Base-by-base conservation (phyloP, 148 eudicot genomes). In the Spergularia bocconei region DNA sequence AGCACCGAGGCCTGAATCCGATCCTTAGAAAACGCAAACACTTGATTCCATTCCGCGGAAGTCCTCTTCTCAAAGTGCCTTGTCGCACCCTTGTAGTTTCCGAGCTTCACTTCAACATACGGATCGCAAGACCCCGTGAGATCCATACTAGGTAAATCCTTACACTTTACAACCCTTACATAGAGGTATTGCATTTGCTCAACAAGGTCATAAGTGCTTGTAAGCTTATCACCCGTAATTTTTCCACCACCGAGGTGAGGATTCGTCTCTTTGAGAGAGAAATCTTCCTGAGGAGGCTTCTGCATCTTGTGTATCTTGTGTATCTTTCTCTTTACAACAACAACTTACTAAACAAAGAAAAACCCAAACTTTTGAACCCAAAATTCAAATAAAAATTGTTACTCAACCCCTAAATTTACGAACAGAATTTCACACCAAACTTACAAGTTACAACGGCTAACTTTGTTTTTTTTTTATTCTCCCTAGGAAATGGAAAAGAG, bases 181-280 rank as follows among this genome's bases (percentile, higher is more conserved):
- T 88, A 88, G 4, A 89, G 86, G 69, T 89, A 88, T 50, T 87
- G 85, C 90, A 85, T 88, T 76, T 88, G 92, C 83, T 88, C 92
- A 62, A 88, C 92, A 58, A 89, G 86, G 70, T 89, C 92, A 85
- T 89, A 89, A 16, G 90, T 89, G 71, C 87, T 87, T 6, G 90
- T 84, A 8, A 82, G 83, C 77, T 87, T 89, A 64, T 89, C 92
- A 0, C 92, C 88, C 0, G 83, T 82, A 2, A 82, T 69, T 70
- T 81, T 85, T 56, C 90, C 86, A 2, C 90, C 86, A 70, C 88
- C 90, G 23, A 87, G 88, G 78, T 73, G 88, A 57, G 93, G 93
- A 33, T 85, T 85, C 7, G 91, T 88, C 88, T 88, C 91, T 67
- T 81, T 88, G 14, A 88, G 84, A 51, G 89, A 82, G 70, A 80